Base-by-base conservation (phyloP, 1,284 basidiomycete species). In the Ceratobasidium papillatum region DNA sequence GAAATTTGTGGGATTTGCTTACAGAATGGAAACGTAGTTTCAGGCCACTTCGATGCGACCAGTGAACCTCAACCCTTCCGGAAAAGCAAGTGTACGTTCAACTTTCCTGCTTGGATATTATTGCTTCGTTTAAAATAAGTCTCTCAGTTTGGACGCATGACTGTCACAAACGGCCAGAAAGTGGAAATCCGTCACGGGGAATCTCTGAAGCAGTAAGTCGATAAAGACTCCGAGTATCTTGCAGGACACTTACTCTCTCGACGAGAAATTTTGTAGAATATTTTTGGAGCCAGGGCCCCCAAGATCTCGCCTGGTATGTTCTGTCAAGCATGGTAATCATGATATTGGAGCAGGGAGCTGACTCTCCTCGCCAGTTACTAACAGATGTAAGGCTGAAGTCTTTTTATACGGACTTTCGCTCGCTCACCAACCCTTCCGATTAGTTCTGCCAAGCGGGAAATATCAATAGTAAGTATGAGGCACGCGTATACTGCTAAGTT, bases 381-480 rank as follows among this genome's bases (percentile, higher is more conserved):
- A 68, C 52, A 41, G 65, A 56, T 49, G 65, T 68, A 54, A 22
- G 64, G 30, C 27, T 30, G 4, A n/a, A 25, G 11, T 25, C 11
- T 12, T 3, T 49, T 7, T 14, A 30, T 64, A 47, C 36, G 52
- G 1, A n/a, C 2, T n/a, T 34, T 14, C 17, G 5, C 11, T n/a
- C 7, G 38, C 52, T 45, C 34, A 56, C 17, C 8, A n/a, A 45
- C 19, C 14, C 5, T 47, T 22, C 19, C 45, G 19, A 30, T 7
- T 22, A 68, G 65, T 68, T 68, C 43, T 68, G 65, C 52, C 12
- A 41, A 4, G 65, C 49, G 2, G 34, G 36, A 25, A 68, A 68
- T 56, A 38, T 68, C 12, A 38, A 56, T 30, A n/a, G 65, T 68
- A 25, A 68, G 65, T 25, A 22, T 30, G 9, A n/a, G n/a, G 30